phyloP scores from a whole-genome alignment of 805 yeast genomes.

The Saccharomycopsis selenospora region DNA sequence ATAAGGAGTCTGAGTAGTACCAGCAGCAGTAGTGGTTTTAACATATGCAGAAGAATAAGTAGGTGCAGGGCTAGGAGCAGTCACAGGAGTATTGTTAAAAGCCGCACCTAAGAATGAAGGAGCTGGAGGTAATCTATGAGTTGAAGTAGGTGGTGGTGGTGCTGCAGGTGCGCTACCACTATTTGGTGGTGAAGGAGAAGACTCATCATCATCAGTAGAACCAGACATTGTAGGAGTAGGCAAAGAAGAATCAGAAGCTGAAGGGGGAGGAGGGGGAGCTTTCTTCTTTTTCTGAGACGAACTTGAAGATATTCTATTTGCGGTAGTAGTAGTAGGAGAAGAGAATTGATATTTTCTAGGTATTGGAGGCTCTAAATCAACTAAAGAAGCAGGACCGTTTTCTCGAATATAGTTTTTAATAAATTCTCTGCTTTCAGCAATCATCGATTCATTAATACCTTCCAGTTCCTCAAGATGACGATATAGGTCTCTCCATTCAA shows the following conservation, averaged over 20 bases:
- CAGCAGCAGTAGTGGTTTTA: neutral
- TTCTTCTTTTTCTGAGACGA: constrained; percentile 7
- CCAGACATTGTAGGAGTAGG: constrained; percentile 2
- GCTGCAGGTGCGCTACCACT: neutral
- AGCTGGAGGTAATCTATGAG: constrained; percentile 15
- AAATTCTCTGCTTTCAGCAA: constrained; percentile 77
- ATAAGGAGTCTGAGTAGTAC: constrained; percentile 9
- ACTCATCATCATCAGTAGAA: neutral
- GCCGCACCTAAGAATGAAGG: constrained; percentile 17
- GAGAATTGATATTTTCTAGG: constrained; percentile 51
- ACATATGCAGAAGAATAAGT: neutral
- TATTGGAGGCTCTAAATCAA: constrained; percentile 78
- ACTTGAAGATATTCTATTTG: neutral
- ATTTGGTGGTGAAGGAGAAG: neutral
- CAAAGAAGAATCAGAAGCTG: constrained; percentile 15
- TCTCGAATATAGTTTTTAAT: constrained; percentile 69
- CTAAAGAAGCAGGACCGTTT: constrained; percentile 65
- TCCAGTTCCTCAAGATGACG: constrained; percentile 57
- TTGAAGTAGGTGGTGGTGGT: constrained; percentile 6
- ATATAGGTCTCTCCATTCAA: constrained; percentile 75
- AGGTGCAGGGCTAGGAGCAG: neutral
- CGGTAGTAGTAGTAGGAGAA: neutral
- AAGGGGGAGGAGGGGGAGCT: constrained; percentile 17
- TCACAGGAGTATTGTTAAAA: constrained; percentile 1
- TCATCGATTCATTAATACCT: constrained; percentile 83